phyloP scores from a whole-genome alignment of 2,329 filamentous ascomycete genomes.

The Neocucurbitaria cava region DNA sequence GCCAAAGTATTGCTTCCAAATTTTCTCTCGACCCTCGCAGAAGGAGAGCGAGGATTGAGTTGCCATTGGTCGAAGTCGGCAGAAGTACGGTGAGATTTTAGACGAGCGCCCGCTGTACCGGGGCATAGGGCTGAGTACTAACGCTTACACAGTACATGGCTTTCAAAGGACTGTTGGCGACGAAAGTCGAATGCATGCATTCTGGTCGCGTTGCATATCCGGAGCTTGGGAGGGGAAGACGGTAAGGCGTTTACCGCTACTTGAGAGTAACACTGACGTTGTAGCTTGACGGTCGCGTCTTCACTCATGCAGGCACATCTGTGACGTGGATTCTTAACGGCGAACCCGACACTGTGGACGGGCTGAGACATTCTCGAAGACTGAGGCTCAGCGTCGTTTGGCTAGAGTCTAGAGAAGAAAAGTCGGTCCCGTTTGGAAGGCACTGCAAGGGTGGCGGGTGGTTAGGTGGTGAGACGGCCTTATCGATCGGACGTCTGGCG shows the following conservation, averaged over 20 bases:
- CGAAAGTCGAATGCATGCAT: not conserved
- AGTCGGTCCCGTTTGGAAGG: not conserved
- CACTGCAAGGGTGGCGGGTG: too few relatives aligned
- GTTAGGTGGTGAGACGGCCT: not conserved
- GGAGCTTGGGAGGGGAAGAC: conserved; percentile 2
- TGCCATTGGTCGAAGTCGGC: conserved; percentile 18
- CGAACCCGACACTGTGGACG: conserved; percentile 12
- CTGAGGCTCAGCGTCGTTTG: conserved; percentile 3
- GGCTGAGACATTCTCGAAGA: conserved; percentile 22
- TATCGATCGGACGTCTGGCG: not conserved
- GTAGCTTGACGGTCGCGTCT: conserved; percentile 4
- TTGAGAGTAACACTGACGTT: conserved; percentile 10
- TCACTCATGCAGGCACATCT: conserved; percentile 12
- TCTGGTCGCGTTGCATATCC: not conserved
- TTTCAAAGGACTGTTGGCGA: not conserved
- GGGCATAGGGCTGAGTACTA: conserved; percentile 34
- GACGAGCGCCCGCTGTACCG: conserved; percentile 11
- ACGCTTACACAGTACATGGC: conserved; percentile 20
- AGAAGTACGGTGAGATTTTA: conserved; percentile 37
- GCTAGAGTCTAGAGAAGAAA: not conserved
- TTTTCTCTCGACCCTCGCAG: not conserved
- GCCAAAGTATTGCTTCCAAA: not conserved
- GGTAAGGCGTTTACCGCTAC: conserved; percentile 23
- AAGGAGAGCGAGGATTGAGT: not conserved
- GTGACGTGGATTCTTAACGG: not conserved